Evolutionary conservation across 805 yeast genomes (phyloP).

Genomic region (Cyberlindnera maclurae): DNA sequence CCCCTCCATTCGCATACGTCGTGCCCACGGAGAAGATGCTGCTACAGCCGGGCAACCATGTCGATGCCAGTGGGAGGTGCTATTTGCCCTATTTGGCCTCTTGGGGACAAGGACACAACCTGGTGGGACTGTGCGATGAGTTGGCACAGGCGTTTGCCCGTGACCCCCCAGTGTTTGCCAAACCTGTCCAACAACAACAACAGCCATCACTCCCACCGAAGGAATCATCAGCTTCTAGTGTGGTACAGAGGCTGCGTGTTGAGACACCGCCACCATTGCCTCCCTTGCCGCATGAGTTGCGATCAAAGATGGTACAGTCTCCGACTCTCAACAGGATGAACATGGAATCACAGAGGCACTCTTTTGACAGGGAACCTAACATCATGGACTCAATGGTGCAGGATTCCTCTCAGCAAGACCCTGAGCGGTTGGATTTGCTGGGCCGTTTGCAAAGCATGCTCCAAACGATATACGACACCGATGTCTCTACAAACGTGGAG

Average conservation of each 20-base stretch:
- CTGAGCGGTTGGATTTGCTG: conserved; percentile 5
- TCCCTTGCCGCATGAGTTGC: conserved; percentile 30
- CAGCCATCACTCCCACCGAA: conserved; percentile 9
- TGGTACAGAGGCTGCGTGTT: background rate
- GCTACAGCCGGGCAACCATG: conserved; percentile 53
- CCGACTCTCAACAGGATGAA: conserved; percentile 12
- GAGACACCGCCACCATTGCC: conserved; percentile 30
- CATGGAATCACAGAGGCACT: conserved; percentile 5
- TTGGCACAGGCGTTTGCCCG: conserved; percentile 30
- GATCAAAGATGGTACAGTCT: conserved; percentile 11
- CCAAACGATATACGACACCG: conserved; percentile 17
- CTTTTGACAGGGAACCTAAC: conserved; percentile 18
- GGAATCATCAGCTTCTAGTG: background rate
- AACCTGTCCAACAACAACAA: conserved; percentile 15
- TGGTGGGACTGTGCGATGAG: conserved; percentile 23
- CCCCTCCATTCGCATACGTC: conserved; percentile 61
- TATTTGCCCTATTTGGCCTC: conserved; percentile 56
- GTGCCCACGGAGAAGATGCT: conserved; percentile 42
- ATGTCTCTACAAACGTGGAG: conserved; percentile 18
- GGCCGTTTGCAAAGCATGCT: conserved; percentile 18
- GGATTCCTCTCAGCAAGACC: background rate
- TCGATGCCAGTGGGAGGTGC: conserved; percentile 65
- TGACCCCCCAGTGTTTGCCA: conserved; percentile 40
- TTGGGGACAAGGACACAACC: conserved; percentile 45
- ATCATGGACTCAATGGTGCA: conserved; percentile 14